Percentiles rank a stretch among this genome's conserved stretches.
Evolutionary conservation across 1,284 basidiomycete species (phyloP).

Genomic region (Meira miltonrushii): DNA sequence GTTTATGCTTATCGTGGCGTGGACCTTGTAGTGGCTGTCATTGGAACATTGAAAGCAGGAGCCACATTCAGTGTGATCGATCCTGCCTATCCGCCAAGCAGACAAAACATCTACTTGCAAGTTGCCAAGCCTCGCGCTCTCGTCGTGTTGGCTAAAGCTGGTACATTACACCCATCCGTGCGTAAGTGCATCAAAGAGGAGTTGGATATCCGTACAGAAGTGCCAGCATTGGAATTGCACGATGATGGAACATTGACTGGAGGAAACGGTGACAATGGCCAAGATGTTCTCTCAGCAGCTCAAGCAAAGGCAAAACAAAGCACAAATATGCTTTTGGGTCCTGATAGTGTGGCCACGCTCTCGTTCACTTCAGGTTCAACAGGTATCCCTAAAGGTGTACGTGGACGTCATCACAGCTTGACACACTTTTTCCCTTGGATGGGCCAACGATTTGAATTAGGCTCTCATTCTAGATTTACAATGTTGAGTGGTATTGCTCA

Average conservation of each 20-base stretch:
- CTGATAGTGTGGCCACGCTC: conserved; percentile 89
- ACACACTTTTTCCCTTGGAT: conserved; percentile 99
- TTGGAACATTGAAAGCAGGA: conserved; percentile 94
- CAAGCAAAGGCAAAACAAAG: conserved; percentile 56
- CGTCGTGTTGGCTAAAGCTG: conserved; percentile 85
- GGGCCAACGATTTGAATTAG: conserved; percentile 78
- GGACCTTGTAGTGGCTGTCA: conserved; percentile 92
- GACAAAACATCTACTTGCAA: conserved; percentile 91
- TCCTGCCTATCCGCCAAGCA: conserved; percentile 88
- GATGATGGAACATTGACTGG: conserved; percentile 56
- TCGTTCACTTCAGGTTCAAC: conserved; percentile 97
- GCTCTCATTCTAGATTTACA: conserved; percentile 77
- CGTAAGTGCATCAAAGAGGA: conserved; percentile 77
- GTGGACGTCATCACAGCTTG: conserved; percentile 87
- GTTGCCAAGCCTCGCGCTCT: conserved; percentile 92
- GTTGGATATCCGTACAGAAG: conserved; percentile 78
- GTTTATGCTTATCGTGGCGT: conserved; percentile 97
- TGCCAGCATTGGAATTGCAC: conserved; percentile 81
- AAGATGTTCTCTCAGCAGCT: conserved; percentile 58
- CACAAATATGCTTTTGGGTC: conserved; percentile 75
- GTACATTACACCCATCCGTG: conserved; percentile 72
- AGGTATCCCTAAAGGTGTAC: conserved; percentile 95
- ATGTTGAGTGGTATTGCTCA: conserved; percentile 99
- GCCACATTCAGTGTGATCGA: conserved; percentile 98
- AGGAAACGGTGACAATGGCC: conserved; percentile 59